These are phyloP conservation scores for Neophaeococcomyces aloes DNA, from an alignment of 2,329 filamentous ascomycete genomes.

Conservation along the genomic window DNA sequence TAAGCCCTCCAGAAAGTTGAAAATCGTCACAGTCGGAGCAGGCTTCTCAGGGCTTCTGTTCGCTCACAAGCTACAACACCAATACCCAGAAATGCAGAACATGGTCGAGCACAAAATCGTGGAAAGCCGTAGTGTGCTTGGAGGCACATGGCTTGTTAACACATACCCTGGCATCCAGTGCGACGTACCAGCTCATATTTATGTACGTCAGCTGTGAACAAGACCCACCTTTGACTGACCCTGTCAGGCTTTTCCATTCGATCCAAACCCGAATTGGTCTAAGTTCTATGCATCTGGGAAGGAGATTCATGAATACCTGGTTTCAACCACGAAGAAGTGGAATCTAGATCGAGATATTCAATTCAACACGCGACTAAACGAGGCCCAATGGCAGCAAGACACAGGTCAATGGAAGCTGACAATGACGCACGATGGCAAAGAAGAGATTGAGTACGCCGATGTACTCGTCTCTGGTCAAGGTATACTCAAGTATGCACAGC, in stretches of 20 bases:
- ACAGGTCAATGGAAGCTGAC: slow-evolving; percentile 29
- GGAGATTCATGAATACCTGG: slow-evolving; percentile 36
- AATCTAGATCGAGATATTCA: slow-evolving; percentile 30
- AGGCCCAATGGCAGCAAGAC: slow-evolving; percentile 29
- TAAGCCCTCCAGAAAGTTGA: slow-evolving; percentile 13
- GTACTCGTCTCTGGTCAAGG: slow-evolving; percentile 50
- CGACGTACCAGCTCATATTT: slow-evolving; percentile 17
- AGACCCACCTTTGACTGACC: too few species aligned
- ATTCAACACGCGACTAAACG: slow-evolving; percentile 28
- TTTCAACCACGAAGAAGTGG: slow-evolving; percentile 29
- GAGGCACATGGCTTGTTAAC: slow-evolving; percentile 19
- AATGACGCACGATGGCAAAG: slow-evolving; percentile 16
- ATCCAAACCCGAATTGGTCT: slow-evolving; percentile 35
- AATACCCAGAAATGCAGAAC: slow-evolving; percentile 10
- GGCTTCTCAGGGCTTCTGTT: slow-evolving; percentile 32
- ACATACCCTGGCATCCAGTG: slow-evolving; percentile 22
- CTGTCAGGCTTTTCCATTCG: slow-evolving; percentile 23
- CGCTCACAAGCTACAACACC: slow-evolving; percentile 25
- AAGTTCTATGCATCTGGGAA: slow-evolving; percentile 31
- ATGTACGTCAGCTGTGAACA: slow-evolving; percentile 4
- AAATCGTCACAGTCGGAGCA: slow-evolving; percentile 30
- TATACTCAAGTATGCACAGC: slow-evolving; percentile 32
- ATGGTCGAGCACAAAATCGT: slow-evolving; percentile 19
- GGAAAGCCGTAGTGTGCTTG: slow-evolving; percentile 22
- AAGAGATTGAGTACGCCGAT: slow-evolving; percentile 28